These are phyloP conservation scores for Agaricus subrufescens DNA, from an alignment of 768 basidiomycete genomes.

Conservation along the genomic window DNA sequence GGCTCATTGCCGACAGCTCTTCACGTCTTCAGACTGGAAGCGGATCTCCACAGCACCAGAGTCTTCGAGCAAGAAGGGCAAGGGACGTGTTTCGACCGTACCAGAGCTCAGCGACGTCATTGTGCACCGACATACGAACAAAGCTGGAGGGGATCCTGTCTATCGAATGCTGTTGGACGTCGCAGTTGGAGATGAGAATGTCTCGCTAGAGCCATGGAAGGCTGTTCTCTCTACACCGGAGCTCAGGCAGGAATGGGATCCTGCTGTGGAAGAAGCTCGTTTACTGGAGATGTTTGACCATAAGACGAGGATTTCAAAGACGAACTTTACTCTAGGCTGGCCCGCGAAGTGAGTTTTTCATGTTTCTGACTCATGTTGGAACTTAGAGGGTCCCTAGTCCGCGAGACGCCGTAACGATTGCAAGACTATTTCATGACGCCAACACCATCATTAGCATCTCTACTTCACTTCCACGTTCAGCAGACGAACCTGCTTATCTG, in stretches of 20 bases:
- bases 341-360: constrained; percentile 77
- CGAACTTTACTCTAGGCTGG: constrained; percentile 92
- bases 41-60: constrained; percentile 51
- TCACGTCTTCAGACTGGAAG: constrained; percentile 81
- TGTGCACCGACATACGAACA: constrained; percentile 68
- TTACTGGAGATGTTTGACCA: constrained; percentile 85
- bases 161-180: constrained; percentile 83
- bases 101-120: constrained; percentile 70
- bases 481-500: constrained; percentile 87
- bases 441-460: constrained; percentile 86
- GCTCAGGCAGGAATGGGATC: constrained; percentile 88
- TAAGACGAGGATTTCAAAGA: constrained; percentile 81
- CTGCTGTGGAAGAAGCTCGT: constrained; percentile 81
- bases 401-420: constrained; percentile 91
- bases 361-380: not conserved
- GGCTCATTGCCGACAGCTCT: constrained; percentile 69
- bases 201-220: constrained; percentile 74
- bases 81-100: constrained; percentile 41
- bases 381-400: constrained; percentile 49
- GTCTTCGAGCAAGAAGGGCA: constrained; percentile 53
- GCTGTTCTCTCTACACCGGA: constrained; percentile 83
- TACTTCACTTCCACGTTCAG: constrained; percentile 88
- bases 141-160: constrained; percentile 63
- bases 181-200: constrained; percentile 53
- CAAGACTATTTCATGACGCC: constrained; percentile 75